A percentile compares a stretch with the other conserved stretches of the same genome.
Conservation (phyloP, 2,329 filamentous ascomycete species). For the Fusarium austroafricanum region DNA sequence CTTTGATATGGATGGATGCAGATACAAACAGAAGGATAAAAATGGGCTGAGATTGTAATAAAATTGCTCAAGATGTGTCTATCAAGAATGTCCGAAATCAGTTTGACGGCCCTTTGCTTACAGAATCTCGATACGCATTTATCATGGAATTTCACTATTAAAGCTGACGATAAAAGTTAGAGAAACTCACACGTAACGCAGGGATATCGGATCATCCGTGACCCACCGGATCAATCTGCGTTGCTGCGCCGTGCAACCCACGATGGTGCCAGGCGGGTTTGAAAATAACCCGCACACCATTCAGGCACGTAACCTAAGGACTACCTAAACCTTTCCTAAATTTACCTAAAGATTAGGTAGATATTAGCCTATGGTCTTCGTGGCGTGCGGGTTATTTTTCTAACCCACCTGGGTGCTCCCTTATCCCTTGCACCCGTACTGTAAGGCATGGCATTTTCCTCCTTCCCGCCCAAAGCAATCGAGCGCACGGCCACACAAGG, state of each 20-base stretch:
- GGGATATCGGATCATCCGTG: slow-evolving; percentile 26
- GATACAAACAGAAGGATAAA: background rate
- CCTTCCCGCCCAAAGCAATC: background rate
- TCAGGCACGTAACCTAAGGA: too few relatives aligned
- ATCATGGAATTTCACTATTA: background rate
- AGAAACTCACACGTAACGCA: slow-evolving; percentile 12
- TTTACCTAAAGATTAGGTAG: too few relatives aligned
- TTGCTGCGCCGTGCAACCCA: slow-evolving; percentile 10
- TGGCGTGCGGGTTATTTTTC: too few relatives aligned
- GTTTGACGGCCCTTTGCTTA: too few relatives aligned
- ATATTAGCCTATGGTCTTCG: too few relatives aligned
- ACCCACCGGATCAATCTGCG: slow-evolving; percentile 31
- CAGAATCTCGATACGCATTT: background rate
- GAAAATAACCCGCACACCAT: too few relatives aligned
- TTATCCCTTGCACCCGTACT: slow-evolving; percentile 9
- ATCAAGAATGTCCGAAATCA: background rate
- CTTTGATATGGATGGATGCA: background rate
- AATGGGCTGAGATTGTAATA: background rate
- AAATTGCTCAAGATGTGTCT: background rate
- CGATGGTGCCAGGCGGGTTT: too few relatives aligned
- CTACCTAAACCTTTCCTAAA: too few relatives aligned
- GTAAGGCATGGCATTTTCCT: slow-evolving; percentile 1
- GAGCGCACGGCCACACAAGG: slow-evolving; percentile 3
- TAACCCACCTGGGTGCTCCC: background rate
- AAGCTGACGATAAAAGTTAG: background rate